Conservation (phyloP, 2,329 filamentous ascomycete species). For the Reticulascus tulasneorum region DNA sequence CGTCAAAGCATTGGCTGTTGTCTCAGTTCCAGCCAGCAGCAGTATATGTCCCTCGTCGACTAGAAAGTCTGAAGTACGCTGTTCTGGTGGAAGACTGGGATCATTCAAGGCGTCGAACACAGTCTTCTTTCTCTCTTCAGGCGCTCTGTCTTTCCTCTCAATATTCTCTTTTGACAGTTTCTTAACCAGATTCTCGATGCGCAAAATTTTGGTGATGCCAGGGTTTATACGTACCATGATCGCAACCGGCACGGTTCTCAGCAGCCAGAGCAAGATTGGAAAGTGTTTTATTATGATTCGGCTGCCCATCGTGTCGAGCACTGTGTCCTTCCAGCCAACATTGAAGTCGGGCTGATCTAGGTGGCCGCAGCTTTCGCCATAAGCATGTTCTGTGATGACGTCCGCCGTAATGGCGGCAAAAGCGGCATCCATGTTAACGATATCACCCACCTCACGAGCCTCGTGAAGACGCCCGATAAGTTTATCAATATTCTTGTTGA, state of each 20-base stretch:
- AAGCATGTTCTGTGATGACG: slow-evolving; percentile 14
- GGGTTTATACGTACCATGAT: slow-evolving; percentile 4
- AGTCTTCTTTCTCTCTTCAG: not conserved
- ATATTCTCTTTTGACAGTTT: slow-evolving; percentile 6
- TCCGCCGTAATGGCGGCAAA: slow-evolving; percentile 18
- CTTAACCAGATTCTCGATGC: slow-evolving; percentile 6
- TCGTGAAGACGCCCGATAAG: slow-evolving; percentile 7
- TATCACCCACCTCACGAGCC: not conserved
- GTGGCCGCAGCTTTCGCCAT: slow-evolving; percentile 14
- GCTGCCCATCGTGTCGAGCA: too few relatives aligned
- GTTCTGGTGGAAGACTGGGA: not conserved
- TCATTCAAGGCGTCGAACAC: not conserved
- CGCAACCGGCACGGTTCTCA: slow-evolving; percentile 11
- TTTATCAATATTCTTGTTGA: slow-evolving; percentile 12
- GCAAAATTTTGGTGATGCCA: slow-evolving; percentile 2
- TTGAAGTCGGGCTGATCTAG: slow-evolving; percentile 10
- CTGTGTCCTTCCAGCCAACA: slow-evolving; percentile 1
- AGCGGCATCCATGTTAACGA: slow-evolving; percentile 12
- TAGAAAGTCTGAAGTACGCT: slow-evolving; percentile 7
- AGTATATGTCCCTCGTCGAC: slow-evolving; percentile 15
- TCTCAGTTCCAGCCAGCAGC: slow-evolving; percentile 16
- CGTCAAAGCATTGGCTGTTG: slow-evolving; percentile 9
- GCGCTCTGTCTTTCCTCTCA: slow-evolving; percentile 8
- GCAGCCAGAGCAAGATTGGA: slow-evolving; percentile 10
- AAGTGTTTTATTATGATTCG: too few relatives aligned